Evolutionary conservation across 2,329 filamentous ascomycete genomes (phyloP).

Genomic region (Neodidymelliopsis sp.): DNA sequence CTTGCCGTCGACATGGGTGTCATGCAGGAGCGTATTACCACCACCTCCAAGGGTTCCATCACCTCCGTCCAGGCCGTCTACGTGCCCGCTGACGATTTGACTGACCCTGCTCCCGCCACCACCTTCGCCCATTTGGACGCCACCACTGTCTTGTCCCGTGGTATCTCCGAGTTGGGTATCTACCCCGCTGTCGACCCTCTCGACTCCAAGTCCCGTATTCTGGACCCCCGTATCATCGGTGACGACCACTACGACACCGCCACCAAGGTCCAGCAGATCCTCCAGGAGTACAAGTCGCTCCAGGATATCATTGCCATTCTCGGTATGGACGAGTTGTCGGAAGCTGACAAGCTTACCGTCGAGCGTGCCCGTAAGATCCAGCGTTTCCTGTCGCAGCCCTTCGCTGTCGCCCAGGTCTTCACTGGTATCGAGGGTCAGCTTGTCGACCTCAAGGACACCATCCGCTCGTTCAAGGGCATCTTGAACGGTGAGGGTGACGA

Average conservation of each 20-base stretch:
- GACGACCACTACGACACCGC: slow-evolving; percentile 97
- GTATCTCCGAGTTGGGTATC: slow-evolving; percentile 99
- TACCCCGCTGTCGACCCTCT: slow-evolving; percentile 99
- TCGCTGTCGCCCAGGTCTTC: slow-evolving; percentile 88
- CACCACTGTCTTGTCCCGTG: slow-evolving; percentile 99
- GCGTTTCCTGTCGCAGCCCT: slow-evolving; percentile 99
- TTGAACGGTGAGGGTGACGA: slow-evolving; percentile 93
- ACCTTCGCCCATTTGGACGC: slow-evolving; percentile 99
- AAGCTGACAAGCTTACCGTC: slow-evolving; percentile 99
- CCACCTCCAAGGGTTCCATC: slow-evolving; percentile 99
- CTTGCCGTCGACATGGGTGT: slow-evolving; percentile 47
- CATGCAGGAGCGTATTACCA: slow-evolving; percentile 99
- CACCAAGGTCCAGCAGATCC: slow-evolving; percentile 96
- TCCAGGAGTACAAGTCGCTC: slow-evolving; percentile 99
- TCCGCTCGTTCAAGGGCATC: slow-evolving; percentile 96
- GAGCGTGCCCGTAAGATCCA: slow-evolving; percentile 99
- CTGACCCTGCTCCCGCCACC: slow-evolving; percentile 98
- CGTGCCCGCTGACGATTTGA: slow-evolving; percentile 99
- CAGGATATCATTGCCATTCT: slow-evolving; percentile 99
- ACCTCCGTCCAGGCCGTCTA: slow-evolving; percentile 99
- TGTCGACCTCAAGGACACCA: slow-evolving; percentile 98
- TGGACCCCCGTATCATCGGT: slow-evolving; percentile 98
- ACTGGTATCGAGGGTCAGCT: slow-evolving; percentile 95
- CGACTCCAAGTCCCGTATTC: slow-evolving; percentile 99
- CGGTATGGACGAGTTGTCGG: slow-evolving; percentile 99